Evolutionary conservation across 306 rosid genomes (phyloP), one percentile per base, ranked within the genome.

Genomic region (Sicyos baderoa): DNA sequence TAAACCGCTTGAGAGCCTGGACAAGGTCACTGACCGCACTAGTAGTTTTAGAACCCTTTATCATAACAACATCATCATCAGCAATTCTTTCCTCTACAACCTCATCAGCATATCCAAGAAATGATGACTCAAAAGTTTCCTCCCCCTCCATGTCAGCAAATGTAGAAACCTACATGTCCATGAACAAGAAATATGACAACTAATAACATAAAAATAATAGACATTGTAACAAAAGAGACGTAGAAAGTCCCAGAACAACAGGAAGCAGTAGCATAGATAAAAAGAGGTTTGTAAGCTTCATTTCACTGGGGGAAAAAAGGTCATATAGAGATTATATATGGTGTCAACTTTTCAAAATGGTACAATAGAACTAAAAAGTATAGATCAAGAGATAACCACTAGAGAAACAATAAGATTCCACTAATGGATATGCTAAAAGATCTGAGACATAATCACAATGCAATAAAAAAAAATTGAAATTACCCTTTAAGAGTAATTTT

Each of bases 131-230:
- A 72, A 93, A 93, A 25, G 99, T 90, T 85, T 93, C 99, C 75
- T 93, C 99, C 54, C 99, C 99, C 81, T 93, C 99, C 97, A 93
- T 93, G 74, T 93, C 99, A 81, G 97, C 99, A 77, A 93, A 93
- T 69, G 97, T 93, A 23, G 99, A 93, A 77, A 93, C 90, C 99
- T 88, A 79, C 55, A 68, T 37, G 9, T 48, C 35, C 73, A 82
- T 56, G 55, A 77, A 69, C 45, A 42, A 40, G 15, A 29, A 44
- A 17, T 32, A 45, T 45, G 78, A 47, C 55, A 45, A 45, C 44
- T 48, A 23, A 65, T 58, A 75, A 37, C 42, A 61, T 29, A 53
- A 42, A 62, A 25, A 35, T 62, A 37, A 9, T 25, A 59, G 70
- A 44, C 54, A 64, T 19, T 14, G 29, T 21, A 65, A 64, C 18